phyloP scores from a whole-genome alignment of 73 alveolate species.

The Halteria grandinella region DNA sequence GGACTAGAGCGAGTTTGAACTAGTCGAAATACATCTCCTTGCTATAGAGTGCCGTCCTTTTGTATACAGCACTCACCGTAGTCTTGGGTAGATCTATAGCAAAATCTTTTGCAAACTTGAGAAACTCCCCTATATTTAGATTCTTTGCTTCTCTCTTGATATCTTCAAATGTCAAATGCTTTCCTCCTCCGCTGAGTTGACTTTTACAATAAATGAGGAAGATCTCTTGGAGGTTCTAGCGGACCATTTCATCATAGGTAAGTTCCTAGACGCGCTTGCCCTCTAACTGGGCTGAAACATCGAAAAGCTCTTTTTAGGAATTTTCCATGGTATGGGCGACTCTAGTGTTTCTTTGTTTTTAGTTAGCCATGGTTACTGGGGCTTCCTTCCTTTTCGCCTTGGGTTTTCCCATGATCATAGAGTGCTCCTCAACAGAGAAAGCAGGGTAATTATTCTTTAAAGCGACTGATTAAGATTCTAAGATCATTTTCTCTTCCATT shows the following conservation, averaged over 20 bases:
- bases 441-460: too few relatives aligned
- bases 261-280: not conserved
- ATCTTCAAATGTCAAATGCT: slow-evolving; percentile 40
- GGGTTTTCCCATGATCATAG: too few relatives aligned
- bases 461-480: not conserved
- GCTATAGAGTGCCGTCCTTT: slow-evolving; percentile 8
- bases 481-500: not conserved
- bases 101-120: slow-evolving; percentile 44
- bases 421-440: too few relatives aligned
- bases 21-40: slow-evolving; percentile 31
- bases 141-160: slow-evolving; percentile 27
- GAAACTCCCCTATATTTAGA: slow-evolving; percentile 23
- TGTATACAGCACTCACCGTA: not conserved
- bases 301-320: not conserved
- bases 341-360: not conserved
- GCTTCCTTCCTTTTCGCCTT: not conserved
- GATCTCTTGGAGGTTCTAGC: slow-evolving; percentile 36
- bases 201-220: slow-evolving; percentile 28
- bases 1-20: slow-evolving; percentile 7
- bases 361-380: not conserved
- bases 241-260: not conserved
- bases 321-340: too few relatives aligned
- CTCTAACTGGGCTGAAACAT: not conserved
- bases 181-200: slow-evolving; percentile 1
- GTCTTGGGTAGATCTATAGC: slow-evolving; percentile 4